Percentiles rank a stretch among this genome's conserved stretches.
Conservation (phyloP, 805 yeast species). For the Zygoascus tannicola region DNA sequence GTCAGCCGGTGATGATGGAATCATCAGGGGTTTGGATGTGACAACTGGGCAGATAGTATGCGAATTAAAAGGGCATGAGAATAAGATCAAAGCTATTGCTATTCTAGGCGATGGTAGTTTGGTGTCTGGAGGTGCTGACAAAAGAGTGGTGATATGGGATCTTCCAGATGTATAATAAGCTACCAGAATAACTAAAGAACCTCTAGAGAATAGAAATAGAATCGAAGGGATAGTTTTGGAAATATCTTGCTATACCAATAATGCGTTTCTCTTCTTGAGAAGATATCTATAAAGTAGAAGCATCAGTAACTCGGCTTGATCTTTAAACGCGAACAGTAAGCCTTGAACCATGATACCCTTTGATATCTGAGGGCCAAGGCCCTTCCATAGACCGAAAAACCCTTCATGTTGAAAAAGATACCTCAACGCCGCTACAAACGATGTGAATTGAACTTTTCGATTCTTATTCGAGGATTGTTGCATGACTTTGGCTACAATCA, state of each 20-base stretch:
- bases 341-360: conserved; percentile 85
- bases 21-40: conserved; percentile 50
- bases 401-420: conserved; percentile 60
- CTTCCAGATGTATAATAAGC: too few species aligned
- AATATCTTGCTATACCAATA: too few species aligned
- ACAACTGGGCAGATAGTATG: conserved; percentile 30
- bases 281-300: conserved; percentile 19
- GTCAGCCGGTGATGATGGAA: conserved; percentile 64
- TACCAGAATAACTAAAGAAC: too few species aligned
- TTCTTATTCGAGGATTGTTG: conserved; percentile 42
- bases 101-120: not conserved
- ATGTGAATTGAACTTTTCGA: conserved; percentile 33
- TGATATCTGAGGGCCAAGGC: conserved; percentile 66
- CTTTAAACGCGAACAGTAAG: conserved; percentile 70
- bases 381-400: conserved; percentile 60
- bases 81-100: conserved; percentile 32
- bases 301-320: conserved; percentile 39
- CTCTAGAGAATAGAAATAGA: too few species aligned
- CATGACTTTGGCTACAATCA: conserved; percentile 76
- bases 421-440: conserved; percentile 54
- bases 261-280: too few species aligned
- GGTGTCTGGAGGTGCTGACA: conserved; percentile 36
- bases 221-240: too few species aligned
- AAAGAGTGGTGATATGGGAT: conserved; percentile 29
- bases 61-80: conserved; percentile 32